Evolutionary conservation across 2,329 filamentous ascomycete genomes (phyloP).

Genomic region (Leptographium flavum): DNA sequence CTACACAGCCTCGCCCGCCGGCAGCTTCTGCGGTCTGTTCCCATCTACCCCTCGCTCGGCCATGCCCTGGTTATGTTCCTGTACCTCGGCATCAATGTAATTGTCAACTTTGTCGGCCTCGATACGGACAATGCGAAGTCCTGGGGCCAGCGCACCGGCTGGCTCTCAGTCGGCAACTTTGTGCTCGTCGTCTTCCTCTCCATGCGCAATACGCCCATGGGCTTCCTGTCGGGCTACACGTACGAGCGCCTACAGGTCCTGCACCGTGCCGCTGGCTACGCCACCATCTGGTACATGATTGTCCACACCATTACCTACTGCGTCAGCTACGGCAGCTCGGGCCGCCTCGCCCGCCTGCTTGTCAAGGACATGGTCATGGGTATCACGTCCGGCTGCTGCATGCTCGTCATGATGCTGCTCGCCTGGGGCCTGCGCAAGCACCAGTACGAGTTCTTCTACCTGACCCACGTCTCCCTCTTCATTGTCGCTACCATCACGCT

Average conservation of each 20-base stretch:
- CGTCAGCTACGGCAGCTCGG: slow-evolving; percentile 15
- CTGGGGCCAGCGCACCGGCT: slow-evolving; percentile 3
- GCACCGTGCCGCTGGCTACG: slow-evolving; percentile 30
- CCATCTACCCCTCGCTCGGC: background rate
- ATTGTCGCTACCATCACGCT: slow-evolving; percentile 24
- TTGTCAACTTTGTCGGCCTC: background rate
- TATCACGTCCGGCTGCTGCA: slow-evolving; percentile 21
- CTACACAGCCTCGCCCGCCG: background rate
- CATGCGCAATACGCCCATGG: slow-evolving; percentile 33
- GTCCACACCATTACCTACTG: slow-evolving; percentile 23
- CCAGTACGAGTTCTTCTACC: slow-evolving; percentile 33
- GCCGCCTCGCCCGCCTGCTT: slow-evolving; percentile 13
- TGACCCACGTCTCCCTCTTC: slow-evolving; percentile 27
- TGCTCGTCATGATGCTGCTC: slow-evolving; percentile 21
- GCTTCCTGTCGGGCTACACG: slow-evolving; percentile 25
- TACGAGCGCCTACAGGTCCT: slow-evolving; percentile 32
- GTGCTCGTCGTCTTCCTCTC: slow-evolving; percentile 30
- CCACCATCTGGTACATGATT: slow-evolving; percentile 20
- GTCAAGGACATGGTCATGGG: slow-evolving; percentile 19
- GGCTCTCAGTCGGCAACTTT: slow-evolving; percentile 27
- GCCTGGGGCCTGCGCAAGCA: slow-evolving; percentile 17
- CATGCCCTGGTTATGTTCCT: background rate
- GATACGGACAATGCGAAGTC: background rate
- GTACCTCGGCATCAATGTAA: background rate
- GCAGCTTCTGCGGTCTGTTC: background rate